Base-by-base conservation (phyloP, 331 rosid genomes). In the Spiraea crenata region DNA sequence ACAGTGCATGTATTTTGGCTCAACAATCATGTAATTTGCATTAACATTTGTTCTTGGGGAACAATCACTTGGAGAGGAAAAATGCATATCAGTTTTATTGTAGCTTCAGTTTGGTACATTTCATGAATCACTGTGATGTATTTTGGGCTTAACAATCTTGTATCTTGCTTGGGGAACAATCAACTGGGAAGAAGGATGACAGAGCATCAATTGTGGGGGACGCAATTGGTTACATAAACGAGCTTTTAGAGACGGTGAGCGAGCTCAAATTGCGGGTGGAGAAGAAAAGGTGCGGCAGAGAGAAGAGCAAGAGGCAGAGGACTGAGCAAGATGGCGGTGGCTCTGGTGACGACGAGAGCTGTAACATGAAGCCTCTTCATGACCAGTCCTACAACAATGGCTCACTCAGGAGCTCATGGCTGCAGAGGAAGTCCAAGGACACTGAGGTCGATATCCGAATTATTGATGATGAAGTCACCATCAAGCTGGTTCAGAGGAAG, bases 131-230 rank as follows among this genome's bases (percentile, higher is more conserved):
- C 49, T 37, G 7, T 67, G 4, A 20, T 34, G 9, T 25, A 13
- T 16, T 62, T 61, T 39, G 4, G 65, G 37, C 15, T 42, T 45
- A 4, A 50, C 12, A 17, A 1, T 62, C 15, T 41, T 25, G 9
- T 40, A 16, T 19, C 10, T n/a, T 72, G 14, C 3, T 62, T 12
- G 67, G 75, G 75, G 16, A 6, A n/a, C 50, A 40, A 65, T 41
- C 5, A 3, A 50, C 42, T 44, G 67, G 50, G 57, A 20, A 14
- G 45, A 66, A 93, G 99, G 0, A 5, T 56, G 96, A 93, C 72
- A 86, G 96, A 77, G 96, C 96, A 17, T 91, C 97, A 16, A 80
- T 93, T 47, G 96, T 93, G 68, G 91, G 86, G 40, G 99, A 93
- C 52, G 99, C 99, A 20, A 93, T 86, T 65, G 85, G 74, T 0